Base-by-base conservation (phyloP, 179 eudicot species). In the Heliamphora pulchella region DNA sequence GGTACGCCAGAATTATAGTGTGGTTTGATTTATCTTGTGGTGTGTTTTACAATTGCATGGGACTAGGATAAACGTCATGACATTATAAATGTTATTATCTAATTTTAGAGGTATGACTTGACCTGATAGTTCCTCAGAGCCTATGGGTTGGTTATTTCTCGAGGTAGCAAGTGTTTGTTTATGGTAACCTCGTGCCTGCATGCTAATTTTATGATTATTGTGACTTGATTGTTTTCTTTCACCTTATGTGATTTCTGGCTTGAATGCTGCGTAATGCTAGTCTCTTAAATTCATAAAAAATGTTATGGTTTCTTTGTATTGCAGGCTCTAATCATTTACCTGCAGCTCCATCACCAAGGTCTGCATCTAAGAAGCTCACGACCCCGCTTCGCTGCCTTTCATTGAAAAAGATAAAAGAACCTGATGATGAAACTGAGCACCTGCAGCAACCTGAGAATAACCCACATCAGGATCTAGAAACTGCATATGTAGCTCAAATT, bases 381-480 rank as follows among this genome's bases (percentile, higher is more conserved):
- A 87, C 96, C 73, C 87, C 98, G 10, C 84, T 94, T 53, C 90
- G 97, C 73, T 92, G 99, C 82, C 96, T 94, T 66, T 96, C 97
- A 17, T 59, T 96, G 83, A 96, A 87, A 79, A 91, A 85, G 84
- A 79, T 88, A 44, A 93, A 92, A 82, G 91, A 84, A 58, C 86
- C 88, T 59, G 89, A 88, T 70, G 88, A 93, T 61, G 98, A 96
- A 71, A 90, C 87, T 20, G 93, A 96, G 85, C 89, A 88, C 71
- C 91, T 96, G 59, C 96, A 92, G 85, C 89, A 82, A 86, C 92
- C 88, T 7, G 88, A 82, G 18, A 82, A 85, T 50, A 86, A 82
- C 75, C 93, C 91, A 47, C 88, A 81, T 78, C 86, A 85, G 72
- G 96, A 96, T 87, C 91, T 96, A 11, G 99, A 96, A 86, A 91